Evolutionary conservation across 345 rosid genomes (phyloP).

Genomic region (Pistacia atlantica): DNA sequence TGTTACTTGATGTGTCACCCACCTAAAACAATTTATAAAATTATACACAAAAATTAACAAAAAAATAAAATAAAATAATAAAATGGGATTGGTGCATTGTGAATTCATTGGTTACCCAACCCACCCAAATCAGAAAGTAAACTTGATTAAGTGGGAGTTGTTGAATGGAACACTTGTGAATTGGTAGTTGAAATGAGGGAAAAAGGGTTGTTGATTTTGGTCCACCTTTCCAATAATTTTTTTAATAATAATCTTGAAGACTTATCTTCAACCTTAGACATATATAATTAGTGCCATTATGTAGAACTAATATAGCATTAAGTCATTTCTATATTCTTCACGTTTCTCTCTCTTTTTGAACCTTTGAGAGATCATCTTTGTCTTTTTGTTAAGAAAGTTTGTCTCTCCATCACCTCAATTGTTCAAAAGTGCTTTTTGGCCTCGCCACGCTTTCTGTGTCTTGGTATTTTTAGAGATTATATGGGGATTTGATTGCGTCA

Average conservation of each 20-base stretch:
- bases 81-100: background rate
- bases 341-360: background rate
- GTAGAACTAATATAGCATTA: no score
- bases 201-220: background rate
- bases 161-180: background rate
- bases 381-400: background rate
- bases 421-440: background rate
- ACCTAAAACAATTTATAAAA: background rate
- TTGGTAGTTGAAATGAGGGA: background rate
- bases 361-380: background rate
- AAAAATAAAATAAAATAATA: background rate
- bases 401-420: background rate
- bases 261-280: background rate
- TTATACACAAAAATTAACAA: background rate
- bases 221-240: background rate
- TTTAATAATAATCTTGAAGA: background rate
- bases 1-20: background rate
- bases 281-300: background rate
- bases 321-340: background rate
- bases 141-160: conserved; percentile 16
- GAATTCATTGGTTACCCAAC: conserved; percentile 17
- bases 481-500: background rate
- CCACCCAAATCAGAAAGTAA: background rate
- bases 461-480: no score
- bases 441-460: background rate